Evolutionary conservation across 352 stramenopile species (phyloP).

Genomic region (Globisporangium rhizosaccharum): DNA sequence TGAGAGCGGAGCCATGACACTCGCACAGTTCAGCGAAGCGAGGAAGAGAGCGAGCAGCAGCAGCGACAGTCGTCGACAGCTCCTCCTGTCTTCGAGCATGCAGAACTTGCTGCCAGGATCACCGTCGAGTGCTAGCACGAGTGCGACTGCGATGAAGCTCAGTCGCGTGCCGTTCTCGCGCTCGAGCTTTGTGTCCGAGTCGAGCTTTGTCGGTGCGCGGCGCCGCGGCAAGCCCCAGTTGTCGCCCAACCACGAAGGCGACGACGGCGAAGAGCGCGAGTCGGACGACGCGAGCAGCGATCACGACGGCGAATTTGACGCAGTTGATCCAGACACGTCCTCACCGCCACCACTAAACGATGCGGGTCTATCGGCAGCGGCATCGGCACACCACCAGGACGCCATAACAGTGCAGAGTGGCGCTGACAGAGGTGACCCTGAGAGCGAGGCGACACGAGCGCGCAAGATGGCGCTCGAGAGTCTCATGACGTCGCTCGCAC

Average conservation of each 20-base stretch:
- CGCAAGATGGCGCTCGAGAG: constrained; percentile 44
- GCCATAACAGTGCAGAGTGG: constrained; percentile 7
- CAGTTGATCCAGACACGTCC: not conserved
- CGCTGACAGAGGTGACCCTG: not conserved
- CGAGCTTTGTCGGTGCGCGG: constrained; percentile 31
- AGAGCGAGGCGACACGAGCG: constrained; percentile 13
- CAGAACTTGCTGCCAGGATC: not conserved
- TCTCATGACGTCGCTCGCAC: constrained; percentile 23
- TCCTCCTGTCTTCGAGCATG: constrained; percentile 14
- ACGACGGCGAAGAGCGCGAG: not conserved
- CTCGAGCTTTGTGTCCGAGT: constrained; percentile 12
- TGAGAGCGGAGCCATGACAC: constrained; percentile 22
- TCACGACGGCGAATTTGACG: not conserved
- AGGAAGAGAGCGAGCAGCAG: constrained; percentile 18
- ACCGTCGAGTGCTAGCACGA: not conserved
- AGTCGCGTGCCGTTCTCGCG: constrained; percentile 4
- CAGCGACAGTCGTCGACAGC: constrained; percentile 9
- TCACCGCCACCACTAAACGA: not conserved
- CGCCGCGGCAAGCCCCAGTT: constrained; percentile 18
- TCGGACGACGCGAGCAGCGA: constrained; percentile 10
- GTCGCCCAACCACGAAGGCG: constrained; percentile 10
- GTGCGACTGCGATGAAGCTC: constrained; percentile 8
- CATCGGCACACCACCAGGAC: not conserved
- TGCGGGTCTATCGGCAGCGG: not conserved
- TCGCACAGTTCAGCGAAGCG: constrained; percentile 32